Evolutionary conservation across 345 rosid genomes (phyloP), one percentile per base, ranked within the genome.

Genomic region (thale cress (Arabidopsis thaliana)): DNA sequence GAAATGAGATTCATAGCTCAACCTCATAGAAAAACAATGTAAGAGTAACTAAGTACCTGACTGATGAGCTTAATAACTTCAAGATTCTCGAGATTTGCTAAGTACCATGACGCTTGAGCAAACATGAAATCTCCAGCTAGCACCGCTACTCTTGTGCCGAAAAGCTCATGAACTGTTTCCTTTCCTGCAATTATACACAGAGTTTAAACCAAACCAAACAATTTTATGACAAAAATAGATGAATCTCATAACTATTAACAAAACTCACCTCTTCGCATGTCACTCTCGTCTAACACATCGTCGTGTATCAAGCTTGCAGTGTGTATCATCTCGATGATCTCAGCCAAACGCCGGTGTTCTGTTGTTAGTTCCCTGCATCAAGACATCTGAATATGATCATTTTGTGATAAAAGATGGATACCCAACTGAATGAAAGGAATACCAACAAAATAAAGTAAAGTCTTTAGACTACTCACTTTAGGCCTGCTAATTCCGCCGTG

Each of bases 231-330:
- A 22, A 58, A n/a, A 8, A 36, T 0, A 34, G 24, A 58, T 34
- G 42, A 32, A 34, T 36, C 42, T 34, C 40, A 56, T n/a, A 57
- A 58, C 25, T 13, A 58, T 16, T 13, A 5, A 51, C 2, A 14
- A 46, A 58, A 14, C 69, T 72, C 79, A 90, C 98, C 99, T 90
- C 97, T 95, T 82, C 99, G 79, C 89, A 90, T 80, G 74, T 87
- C 84, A 82, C 97, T 95, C 56, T 95, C 97, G 76, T 95, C 97
- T 57, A 95, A 78, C 28, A 94, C 97, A 68, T 91, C 97, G 49
- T 95, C 99, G 30, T 95, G 97, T 53, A 95, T 91, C 85, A 95
- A 89, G 73, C 99, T 95, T 59, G 99, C 99, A 2, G 98, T 90
- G 61, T 94, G 98, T 67, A 94, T 91, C 97, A 94, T 90, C 84